Evolutionary conservation across 1,284 basidiomycete genomes (phyloP), one percentile per base, ranked within the genome.

Genomic region (Ustanciosporium gigantosporum): DNA sequence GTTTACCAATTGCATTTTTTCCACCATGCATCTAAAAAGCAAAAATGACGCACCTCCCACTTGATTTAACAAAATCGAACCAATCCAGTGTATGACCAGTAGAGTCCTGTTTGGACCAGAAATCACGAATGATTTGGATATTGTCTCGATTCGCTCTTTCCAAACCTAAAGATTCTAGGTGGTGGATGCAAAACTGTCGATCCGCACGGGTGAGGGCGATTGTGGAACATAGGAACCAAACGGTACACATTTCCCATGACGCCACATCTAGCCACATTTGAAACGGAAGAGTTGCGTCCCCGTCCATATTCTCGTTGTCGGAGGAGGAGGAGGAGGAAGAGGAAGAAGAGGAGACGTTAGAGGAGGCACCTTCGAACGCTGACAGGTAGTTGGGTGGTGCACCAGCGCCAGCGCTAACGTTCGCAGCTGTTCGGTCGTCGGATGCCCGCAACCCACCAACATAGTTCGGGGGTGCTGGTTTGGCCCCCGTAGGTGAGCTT

Each of bases 241-340:
- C 64, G 17, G 61, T 62, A 42, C 53, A 56, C 67, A 69, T 66
- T 20, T 69, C 67, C 67, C 67, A 69, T 22, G 39, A 46, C 3
- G 65, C 53, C 11, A 64, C 56, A 25, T 59, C 47, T 13, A 60
- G 37, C 61, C 60, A 64, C 59, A 62, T 62, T 17, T 56, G 47
- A 31, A 56, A 62, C 11, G 58, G 51, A 1, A 15, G 32, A n/a
- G 36, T 39, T 5, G 44, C 49, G 15, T 8, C 24, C 3, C 14
- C 15, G 14, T 23, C 36, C 11, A 16, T 17, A 8, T 9, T 9
- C 11, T 9, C 14, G 9, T 9, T 19, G 9, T 9, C 32, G 9
- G 9, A 13, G 9, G 9, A 13, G 9, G 32, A 9, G 32, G 9
- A 11, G 11, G 32, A 11, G 17, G 9, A 8, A 8, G 32, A 8